Evolutionary conservation across 306 rosid species (phyloP).

Genomic region (Alnus rubra): DNA sequence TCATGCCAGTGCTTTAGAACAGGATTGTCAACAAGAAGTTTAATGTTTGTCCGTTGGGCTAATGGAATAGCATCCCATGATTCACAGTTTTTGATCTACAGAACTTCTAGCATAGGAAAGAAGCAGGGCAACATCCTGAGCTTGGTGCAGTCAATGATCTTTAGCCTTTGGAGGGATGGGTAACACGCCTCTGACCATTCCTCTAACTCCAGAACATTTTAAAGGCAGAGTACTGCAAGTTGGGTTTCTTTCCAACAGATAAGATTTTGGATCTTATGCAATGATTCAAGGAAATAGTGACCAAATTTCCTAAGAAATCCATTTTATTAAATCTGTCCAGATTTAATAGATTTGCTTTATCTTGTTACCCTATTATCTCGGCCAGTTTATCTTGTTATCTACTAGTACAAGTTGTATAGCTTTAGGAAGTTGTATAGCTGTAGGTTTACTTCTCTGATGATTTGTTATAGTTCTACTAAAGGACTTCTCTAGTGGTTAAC

Average conservation of each 20-base stretch:
- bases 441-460: no score
- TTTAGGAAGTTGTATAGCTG: no score
- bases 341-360: no score
- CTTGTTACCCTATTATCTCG: no score
- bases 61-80: neutral
- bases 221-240: neutral
- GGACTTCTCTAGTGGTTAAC: no score
- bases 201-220: conserved; percentile 7
- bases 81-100: conserved; percentile 16
- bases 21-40: conserved; percentile 22
- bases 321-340: no score
- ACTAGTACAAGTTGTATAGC: no score
- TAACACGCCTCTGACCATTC: neutral
- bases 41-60: neutral
- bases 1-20: conserved; percentile 17
- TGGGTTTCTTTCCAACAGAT: conserved; percentile 1
- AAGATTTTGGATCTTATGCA: conserved; percentile 10
- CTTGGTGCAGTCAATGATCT: conserved; percentile 13
- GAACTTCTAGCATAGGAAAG: neutral
- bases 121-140: neutral
- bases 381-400: no score
- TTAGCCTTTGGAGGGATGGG: neutral
- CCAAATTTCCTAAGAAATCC: conserved; percentile 2
- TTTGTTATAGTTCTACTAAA: no score
- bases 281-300: neutral